Conservation (phyloP, 176 grass and related monocot genomes). For the Triticum monococcum region DNA sequence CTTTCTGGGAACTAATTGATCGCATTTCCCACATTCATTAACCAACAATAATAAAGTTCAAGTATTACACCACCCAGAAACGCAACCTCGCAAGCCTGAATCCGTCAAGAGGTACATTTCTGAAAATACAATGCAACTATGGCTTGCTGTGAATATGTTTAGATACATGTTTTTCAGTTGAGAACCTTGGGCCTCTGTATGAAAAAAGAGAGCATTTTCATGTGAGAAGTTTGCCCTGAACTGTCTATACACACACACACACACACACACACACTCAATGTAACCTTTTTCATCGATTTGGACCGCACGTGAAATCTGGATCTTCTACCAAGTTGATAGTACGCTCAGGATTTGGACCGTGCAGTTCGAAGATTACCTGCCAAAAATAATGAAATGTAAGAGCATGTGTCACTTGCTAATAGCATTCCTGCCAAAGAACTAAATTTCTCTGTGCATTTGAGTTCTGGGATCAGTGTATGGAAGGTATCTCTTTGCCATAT, state of each 20-base stretch:
- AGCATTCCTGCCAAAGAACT: not conserved
- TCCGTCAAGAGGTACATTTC: not conserved
- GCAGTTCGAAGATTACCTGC: constrained; percentile 79
- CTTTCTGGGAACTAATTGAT: too few relatives aligned
- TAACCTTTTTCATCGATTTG: constrained; percentile 9
- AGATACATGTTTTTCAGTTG: not conserved
- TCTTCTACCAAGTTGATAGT: constrained; percentile 60
- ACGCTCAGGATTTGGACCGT: constrained; percentile 49
- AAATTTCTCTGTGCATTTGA: not conserved
- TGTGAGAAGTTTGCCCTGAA: not conserved
- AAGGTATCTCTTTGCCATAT: not conserved
- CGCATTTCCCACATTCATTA: not conserved
- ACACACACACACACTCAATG: too few relatives aligned
- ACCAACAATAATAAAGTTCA: not conserved
- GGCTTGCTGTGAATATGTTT: not conserved
- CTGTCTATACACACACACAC: not conserved
- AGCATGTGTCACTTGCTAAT: not conserved
- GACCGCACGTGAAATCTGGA: constrained; percentile 74
- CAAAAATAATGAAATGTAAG: constrained; percentile 20
- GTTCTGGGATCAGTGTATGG: not conserved
- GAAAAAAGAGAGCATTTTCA: not conserved
- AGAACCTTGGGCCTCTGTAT: not conserved
- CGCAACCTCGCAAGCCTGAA: not conserved
- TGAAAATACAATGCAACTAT: not conserved
- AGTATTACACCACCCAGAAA: not conserved